Evolutionary conservation across 202 grass and related monocot genomes (phyloP), one percentile per base, ranked within the genome.

Genomic region (Setaria viridis): DNA sequence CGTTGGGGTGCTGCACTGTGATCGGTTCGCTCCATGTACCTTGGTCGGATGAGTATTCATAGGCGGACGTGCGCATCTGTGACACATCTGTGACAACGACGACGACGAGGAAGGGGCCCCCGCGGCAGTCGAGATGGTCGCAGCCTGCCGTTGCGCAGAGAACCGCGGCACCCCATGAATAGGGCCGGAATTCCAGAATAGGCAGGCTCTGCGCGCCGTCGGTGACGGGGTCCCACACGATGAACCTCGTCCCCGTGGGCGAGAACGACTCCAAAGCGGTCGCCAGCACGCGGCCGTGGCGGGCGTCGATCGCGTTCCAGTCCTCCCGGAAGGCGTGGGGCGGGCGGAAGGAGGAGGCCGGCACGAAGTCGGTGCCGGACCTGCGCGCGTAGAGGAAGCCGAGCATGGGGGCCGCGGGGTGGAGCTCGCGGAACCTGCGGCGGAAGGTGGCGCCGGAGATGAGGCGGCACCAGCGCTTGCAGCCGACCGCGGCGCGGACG

Each of bases 261-360:
- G 2, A 0, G 3, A 0, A 15, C 33, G 11, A 1, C 20, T 1
- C 66, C 17, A 4, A 2, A 9, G 1, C 17, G 0, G 1, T 0
- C 0, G 15, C 1, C 4, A 72, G 69, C 5, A 72, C 45, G 21
- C 45, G 69, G 21, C 69, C 45, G 12, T 72, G 69, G 11, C 5
- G 63, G 11, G 63, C 32, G 63, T 39, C 6, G 33, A 67, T 5
- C 13, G 7, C 63, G 14, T 6, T 1, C 63, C 63, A 67, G 63
- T 19, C 5, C 1, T 8, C 0, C 12, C 33, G 32, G 45, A 48
- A 4, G 69, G 70, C 12, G 70, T 72, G 20, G 45, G 35, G 39
- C 41, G 10, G 71, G 29, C 21, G 47, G 46, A 17, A 67, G 33
- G 63, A 67, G 63, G 63, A 50, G 70, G 45, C 11, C 47, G 48